Conservation (phyloP, 805 yeast genomes). For the Yamadazyma insecticola region DNA sequence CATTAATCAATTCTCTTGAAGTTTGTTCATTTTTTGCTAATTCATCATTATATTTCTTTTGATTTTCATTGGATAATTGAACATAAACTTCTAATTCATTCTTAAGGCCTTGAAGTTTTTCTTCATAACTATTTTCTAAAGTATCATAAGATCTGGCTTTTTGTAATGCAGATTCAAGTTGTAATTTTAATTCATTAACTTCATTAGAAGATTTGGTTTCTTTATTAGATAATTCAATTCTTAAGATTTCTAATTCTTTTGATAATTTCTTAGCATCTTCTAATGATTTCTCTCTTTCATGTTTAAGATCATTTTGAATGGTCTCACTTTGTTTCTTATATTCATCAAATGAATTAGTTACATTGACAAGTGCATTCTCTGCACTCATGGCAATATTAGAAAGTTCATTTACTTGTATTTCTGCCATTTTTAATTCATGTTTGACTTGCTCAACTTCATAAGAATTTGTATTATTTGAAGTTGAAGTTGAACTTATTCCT, state of each 20-base stretch:
- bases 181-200: slow-evolving; percentile 20
- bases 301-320: slow-evolving; percentile 14
- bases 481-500: slow-evolving; percentile 16
- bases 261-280: slow-evolving; percentile 17
- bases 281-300: slow-evolving; percentile 21
- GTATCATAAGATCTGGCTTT: slow-evolving; percentile 33
- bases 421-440: slow-evolving; percentile 51
- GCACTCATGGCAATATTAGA: slow-evolving; percentile 60
- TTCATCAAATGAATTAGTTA: slow-evolving; percentile 52
- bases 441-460: slow-evolving; percentile 10
- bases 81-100: slow-evolving; percentile 39
- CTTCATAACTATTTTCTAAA: slow-evolving; percentile 28
- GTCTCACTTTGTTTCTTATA: slow-evolving; percentile 22
- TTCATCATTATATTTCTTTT: slow-evolving; percentile 52
- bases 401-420: slow-evolving; percentile 56
- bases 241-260: slow-evolving; percentile 16
- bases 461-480: slow-evolving; percentile 6
- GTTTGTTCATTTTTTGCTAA: slow-evolving; percentile 52
- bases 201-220: slow-evolving; percentile 19
- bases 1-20: slow-evolving; percentile 23
- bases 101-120: slow-evolving; percentile 21
- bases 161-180: slow-evolving; percentile 16
- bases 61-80: slow-evolving; percentile 44
- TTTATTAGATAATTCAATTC: slow-evolving; percentile 16
- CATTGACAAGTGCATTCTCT: slow-evolving; percentile 56